These are phyloP conservation scores for Podila minutissima DNA, from an alignment of 192 early-diverging fungal species.

Conservation along the genomic window DNA sequence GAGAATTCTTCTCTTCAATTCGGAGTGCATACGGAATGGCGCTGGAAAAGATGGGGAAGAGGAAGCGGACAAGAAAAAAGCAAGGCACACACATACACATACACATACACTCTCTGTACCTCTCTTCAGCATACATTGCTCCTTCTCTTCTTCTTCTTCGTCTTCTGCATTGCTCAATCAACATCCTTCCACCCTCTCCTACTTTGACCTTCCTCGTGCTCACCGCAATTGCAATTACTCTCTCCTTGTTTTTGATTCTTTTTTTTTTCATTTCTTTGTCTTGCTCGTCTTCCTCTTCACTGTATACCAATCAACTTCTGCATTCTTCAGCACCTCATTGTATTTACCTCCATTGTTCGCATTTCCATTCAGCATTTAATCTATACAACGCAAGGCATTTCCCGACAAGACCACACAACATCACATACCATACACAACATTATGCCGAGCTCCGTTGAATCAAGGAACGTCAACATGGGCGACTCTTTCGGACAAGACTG, in stretches of 20 bases:
- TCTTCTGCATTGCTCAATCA: not conserved
- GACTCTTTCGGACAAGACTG: not conserved
- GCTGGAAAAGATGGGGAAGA: not conserved
- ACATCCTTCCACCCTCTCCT: not conserved
- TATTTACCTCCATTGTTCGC: not conserved
- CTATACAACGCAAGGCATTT: no score
- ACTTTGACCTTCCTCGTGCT: not conserved
- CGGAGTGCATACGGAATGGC: not conserved
- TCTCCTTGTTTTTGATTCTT: not conserved
- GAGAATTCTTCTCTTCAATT: not conserved
- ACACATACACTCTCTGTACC: conserved; percentile 6
- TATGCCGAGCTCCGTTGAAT: no score
- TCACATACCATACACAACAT: no score
- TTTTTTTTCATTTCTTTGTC: no score
- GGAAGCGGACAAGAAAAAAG: not conserved
- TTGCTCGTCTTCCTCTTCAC: not conserved
- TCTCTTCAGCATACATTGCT: conserved; percentile 2
- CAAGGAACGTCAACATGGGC: not conserved
- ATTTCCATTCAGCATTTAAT: not conserved
- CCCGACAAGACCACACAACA: no score
- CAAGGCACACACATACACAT: not conserved
- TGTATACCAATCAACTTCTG: not conserved
- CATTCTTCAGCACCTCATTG: not conserved
- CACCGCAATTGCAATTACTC: not conserved
- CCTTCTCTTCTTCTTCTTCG: not conserved